Evolutionary conservation across 1,284 basidiomycete genomes (phyloP).

Genomic region (Tylopilus orsonianus): DNA sequence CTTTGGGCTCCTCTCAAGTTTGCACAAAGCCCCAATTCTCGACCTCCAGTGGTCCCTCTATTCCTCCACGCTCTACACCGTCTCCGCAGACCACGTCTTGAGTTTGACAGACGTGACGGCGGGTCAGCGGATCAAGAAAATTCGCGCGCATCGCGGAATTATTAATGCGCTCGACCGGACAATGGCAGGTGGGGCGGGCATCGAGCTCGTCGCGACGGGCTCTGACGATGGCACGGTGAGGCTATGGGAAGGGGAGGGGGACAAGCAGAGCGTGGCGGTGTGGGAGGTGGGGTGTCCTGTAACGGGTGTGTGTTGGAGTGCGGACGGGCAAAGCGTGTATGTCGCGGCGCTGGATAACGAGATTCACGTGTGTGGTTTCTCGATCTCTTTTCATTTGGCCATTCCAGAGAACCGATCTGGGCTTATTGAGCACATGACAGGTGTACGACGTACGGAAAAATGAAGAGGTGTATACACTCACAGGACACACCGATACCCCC

Average conservation of each 20-base stretch:
- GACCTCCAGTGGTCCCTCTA: slow-evolving; percentile 81
- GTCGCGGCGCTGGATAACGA: slow-evolving; percentile 92
- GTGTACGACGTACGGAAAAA: slow-evolving; percentile 85
- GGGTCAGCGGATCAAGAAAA: slow-evolving; percentile 71
- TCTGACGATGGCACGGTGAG: slow-evolving; percentile 88
- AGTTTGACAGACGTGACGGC: slow-evolving; percentile 73
- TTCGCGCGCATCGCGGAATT: slow-evolving; percentile 84
- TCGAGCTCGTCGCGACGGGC: slow-evolving; percentile 80
- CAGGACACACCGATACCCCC: slow-evolving; percentile 86
- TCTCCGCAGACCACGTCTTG: slow-evolving; percentile 83
- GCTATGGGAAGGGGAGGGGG: slow-evolving; percentile 84
- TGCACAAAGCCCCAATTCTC: slow-evolving; percentile 77
- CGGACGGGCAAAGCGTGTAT: slow-evolving; percentile 83
- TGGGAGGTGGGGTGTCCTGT: slow-evolving; percentile 86
- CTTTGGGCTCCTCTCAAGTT: slow-evolving; percentile 71
- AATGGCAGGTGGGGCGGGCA: slow-evolving; percentile 76
- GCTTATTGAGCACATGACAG: slow-evolving; percentile 38
- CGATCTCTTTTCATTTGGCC: not conserved
- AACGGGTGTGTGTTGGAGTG: slow-evolving; percentile 90
- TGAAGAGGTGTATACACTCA: slow-evolving; percentile 72
- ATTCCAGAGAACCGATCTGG: no score
- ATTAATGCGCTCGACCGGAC: slow-evolving; percentile 87
- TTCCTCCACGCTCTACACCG: slow-evolving; percentile 72
- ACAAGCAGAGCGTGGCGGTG: slow-evolving; percentile 73
- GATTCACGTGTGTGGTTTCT: slow-evolving; percentile 69